phyloP scores from a whole-genome alignment of 139 green algal species.

The Asterochloris erici region DNA sequence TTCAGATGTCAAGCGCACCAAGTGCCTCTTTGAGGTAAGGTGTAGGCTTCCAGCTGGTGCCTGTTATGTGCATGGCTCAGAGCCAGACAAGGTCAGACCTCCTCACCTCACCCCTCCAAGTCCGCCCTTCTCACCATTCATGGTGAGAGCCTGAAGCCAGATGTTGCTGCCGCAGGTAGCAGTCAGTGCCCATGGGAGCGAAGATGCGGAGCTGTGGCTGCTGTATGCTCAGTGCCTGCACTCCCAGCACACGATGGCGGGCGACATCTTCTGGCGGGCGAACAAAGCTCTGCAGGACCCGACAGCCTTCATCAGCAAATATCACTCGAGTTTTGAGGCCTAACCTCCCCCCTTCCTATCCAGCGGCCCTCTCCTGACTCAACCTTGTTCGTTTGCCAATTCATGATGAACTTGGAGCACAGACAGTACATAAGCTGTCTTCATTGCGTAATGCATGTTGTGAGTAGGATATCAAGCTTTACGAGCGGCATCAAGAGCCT shows the following conservation, averaged over 20 bases:
- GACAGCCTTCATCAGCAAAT: background rate
- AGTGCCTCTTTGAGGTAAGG: slow-evolving; percentile 41
- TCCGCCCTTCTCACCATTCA: too few relatives aligned
- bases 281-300: slow-evolving; percentile 49
- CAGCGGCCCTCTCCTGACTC: too few relatives aligned
- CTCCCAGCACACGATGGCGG: slow-evolving; percentile 22
- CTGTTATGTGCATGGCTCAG: background rate
- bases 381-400: too few relatives aligned
- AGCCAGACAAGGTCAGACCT: background rate
- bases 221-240: slow-evolving; percentile 41
- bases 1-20: slow-evolving; percentile 8
- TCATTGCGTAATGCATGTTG: background rate
- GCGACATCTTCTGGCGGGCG: slow-evolving; percentile 63
- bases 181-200: slow-evolving; percentile 38
- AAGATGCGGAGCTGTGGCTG: slow-evolving; percentile 60
- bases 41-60: too few relatives aligned
- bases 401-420: background rate
- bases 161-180: slow-evolving; percentile 29
- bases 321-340: too few relatives aligned
- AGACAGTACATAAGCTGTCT: background rate
- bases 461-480: slow-evolving; percentile 11
- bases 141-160: too few relatives aligned
- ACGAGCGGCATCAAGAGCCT: slow-evolving; percentile 21
- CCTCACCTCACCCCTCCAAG: background rate
- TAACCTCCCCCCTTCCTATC: too few relatives aligned